These are phyloP conservation scores for Aspergillus transmontanensis DNA, from an alignment of 2,329 filamentous ascomycete genomes.

Conservation along the genomic window DNA sequence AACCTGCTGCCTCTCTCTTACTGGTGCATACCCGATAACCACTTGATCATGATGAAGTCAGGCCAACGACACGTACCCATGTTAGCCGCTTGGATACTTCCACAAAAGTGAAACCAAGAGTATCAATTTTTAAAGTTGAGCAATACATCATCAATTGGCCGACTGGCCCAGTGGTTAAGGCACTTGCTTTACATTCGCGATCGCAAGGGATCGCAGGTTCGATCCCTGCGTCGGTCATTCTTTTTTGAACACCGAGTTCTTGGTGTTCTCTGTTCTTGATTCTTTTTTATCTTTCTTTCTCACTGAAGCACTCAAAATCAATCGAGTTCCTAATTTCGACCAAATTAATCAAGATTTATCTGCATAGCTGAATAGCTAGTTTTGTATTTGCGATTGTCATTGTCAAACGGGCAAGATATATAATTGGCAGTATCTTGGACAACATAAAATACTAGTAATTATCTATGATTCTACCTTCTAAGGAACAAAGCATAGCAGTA, in stretches of 20 bases:
- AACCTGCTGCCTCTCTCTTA: neutral
- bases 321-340: neutral
- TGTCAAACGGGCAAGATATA: no score
- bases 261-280: no score
- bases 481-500: no score
- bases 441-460: no score
- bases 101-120: accelerated
- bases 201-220: neutral
- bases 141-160: neutral
- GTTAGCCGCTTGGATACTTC: no score
- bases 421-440: no score
- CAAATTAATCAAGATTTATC: no score
- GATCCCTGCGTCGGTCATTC: neutral
- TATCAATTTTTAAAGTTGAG: accelerated
- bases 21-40: neutral
- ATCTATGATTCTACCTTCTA: no score
- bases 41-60: neutral
- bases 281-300: neutral
- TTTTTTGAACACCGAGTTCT: neutral
- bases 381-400: no score
- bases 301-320: neutral
- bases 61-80: no score
- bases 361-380: no score
- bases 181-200: neutral
- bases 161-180: neutral